Conservation (phyloP, 1,284 basidiomycete genomes). For the Heterobasidion parviporum region DNA sequence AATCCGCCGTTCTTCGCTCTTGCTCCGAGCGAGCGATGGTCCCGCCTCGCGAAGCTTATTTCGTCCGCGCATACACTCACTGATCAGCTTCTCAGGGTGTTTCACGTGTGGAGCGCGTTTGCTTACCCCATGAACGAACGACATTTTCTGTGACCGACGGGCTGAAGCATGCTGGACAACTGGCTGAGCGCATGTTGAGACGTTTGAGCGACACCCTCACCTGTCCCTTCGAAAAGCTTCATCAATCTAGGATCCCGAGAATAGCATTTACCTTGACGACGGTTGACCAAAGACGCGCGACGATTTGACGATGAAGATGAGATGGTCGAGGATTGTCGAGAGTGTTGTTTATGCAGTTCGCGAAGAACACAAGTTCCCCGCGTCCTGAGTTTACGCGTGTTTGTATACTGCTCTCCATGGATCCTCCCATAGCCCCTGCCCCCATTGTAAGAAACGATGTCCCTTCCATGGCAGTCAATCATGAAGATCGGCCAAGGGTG, state of each 20-base stretch:
- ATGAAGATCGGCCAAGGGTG: conserved; percentile 9
- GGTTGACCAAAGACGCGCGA: not conserved
- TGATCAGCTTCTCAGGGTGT: not conserved
- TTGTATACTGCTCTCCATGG: conserved; percentile 3
- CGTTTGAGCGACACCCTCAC: not conserved
- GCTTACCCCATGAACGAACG: conserved; percentile 7
- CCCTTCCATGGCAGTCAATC: conserved; percentile 6
- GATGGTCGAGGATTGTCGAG: not conserved
- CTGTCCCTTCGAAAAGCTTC: conserved; percentile 2
- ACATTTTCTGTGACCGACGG: conserved; percentile 1
- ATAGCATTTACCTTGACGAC: not conserved
- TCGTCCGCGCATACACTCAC: not conserved
- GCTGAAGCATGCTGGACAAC: conserved; percentile 9
- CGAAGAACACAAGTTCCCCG: not conserved
- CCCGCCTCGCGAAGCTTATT: conserved; percentile 6
- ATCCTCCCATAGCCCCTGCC: conserved; percentile 1
- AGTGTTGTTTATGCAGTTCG: not conserved
- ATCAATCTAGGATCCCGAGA: too few relatives aligned
- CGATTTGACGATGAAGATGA: not conserved
- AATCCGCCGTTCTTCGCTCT: conserved; percentile 6
- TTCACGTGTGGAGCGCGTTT: not conserved
- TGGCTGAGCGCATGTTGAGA: not conserved
- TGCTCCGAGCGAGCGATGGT: conserved; percentile 5
- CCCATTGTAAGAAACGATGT: not conserved
- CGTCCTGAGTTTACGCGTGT: not conserved